Percentiles rank a stretch among this genome's conserved stretches.
These are phyloP conservation scores for Rutstroemia sp. DNA, from an alignment of 2,329 filamentous ascomycete genomes.

Conservation along the genomic window DNA sequence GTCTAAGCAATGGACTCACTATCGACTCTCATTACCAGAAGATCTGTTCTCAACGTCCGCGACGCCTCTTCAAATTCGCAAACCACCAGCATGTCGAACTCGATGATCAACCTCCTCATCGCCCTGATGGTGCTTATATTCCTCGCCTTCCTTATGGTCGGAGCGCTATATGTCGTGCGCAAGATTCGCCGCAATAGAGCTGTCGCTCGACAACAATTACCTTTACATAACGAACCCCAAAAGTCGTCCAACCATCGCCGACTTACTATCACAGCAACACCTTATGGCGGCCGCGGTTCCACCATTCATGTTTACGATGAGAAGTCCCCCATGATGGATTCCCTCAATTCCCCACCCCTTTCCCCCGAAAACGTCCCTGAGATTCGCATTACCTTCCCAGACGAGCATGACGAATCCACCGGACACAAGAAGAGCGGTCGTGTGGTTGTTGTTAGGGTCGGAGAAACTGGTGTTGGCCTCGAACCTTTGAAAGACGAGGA, in stretches of 20 bases:
- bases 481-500: conserved; percentile 74
- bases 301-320: conserved; percentile 74
- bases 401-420: conserved; percentile 73
- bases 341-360: conserved; percentile 66
- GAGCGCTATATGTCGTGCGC: conserved; percentile 65
- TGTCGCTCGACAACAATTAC: conserved; percentile 48
- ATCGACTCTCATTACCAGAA: conserved; percentile 29
- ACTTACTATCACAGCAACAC: conserved; percentile 45
- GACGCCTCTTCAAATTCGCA: conserved; percentile 27
- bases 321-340: conserved; percentile 71
- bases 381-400: conserved; percentile 97
- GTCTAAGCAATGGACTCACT: conserved; percentile 20
- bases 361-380: conserved; percentile 82
- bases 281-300: conserved; percentile 45
- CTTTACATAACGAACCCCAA: conserved; percentile 55
- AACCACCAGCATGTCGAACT: conserved; percentile 43
- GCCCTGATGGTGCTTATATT: conserved; percentile 72
- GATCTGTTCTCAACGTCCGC: conserved; percentile 41
- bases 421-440: conserved; percentile 78
- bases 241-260: conserved; percentile 41
- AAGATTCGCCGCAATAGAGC: conserved; percentile 48
- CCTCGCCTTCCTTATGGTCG: conserved; percentile 60
- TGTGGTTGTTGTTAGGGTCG: conserved; percentile 85
- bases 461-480: conserved; percentile 79
- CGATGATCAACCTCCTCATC: conserved; percentile 71